A percentile compares a stretch with the other conserved stretches of the same genome.
phyloP scores from a whole-genome alignment of 192 early-diverging fungal genomes.

The Mycoemilia scoparia region DNA sequence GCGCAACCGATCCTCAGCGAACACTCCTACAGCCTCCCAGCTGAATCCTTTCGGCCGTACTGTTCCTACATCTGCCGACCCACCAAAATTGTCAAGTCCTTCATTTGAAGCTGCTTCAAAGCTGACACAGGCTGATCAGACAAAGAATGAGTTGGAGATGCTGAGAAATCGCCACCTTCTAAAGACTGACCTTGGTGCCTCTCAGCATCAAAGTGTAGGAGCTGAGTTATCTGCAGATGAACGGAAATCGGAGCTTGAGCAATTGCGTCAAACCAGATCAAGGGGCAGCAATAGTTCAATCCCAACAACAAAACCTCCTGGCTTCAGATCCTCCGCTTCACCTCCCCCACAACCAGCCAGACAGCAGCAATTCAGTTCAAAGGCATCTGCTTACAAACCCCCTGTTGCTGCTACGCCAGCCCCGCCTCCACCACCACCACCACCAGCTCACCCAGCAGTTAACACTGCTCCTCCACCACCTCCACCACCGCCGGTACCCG shows the following conservation, averaged over 20 bases:
- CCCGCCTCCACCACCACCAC: constrained; percentile 4
- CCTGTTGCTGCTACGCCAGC: constrained; percentile 1
- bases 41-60: no score
- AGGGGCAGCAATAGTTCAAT: constrained; percentile 1
- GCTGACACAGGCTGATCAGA: constrained; percentile 26
- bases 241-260: constrained; percentile 24
- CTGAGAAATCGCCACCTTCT: constrained; percentile 23
- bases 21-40: no score
- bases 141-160: constrained; percentile 26
- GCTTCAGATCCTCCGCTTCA: background rate
- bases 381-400: constrained; percentile 2
- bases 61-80: no score
- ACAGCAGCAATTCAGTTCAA: no score
- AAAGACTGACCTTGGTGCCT: constrained; percentile 10
- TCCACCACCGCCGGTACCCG: background rate
- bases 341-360: background rate
- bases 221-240: constrained; percentile 2
- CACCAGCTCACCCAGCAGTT: constrained; percentile 3
- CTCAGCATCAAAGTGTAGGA: constrained; percentile 2
- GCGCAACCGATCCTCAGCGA: constrained; percentile 4
- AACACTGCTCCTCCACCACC: constrained; percentile 8
- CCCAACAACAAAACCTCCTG: background rate
- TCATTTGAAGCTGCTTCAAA: constrained; percentile 15
- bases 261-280: constrained; percentile 8
- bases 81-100: no score